Conservation (phyloP, 1,284 basidiomycete species). For the Moesziomyces aphidis region DNA sequence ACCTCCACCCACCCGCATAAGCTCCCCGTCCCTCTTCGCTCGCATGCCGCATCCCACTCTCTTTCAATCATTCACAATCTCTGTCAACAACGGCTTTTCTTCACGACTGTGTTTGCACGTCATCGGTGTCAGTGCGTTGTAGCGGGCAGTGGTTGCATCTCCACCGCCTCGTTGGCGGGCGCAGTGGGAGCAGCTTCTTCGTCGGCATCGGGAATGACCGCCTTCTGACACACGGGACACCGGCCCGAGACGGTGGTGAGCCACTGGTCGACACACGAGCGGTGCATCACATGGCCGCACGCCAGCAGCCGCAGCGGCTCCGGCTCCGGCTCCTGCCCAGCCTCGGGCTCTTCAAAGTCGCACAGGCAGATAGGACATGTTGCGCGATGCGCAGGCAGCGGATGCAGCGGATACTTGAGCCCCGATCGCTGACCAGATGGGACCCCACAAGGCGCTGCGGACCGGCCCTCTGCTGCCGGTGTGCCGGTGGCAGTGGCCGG, state of each 20-base stretch:
- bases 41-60: neutral
- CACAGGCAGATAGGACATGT: constrained; percentile 63
- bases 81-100: neutral
- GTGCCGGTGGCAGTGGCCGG: neutral
- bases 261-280: constrained; percentile 60
- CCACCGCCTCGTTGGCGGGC: neutral
- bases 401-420: constrained; percentile 53
- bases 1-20: neutral
- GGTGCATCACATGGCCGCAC: constrained; percentile 59
- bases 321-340: constrained; percentile 28
- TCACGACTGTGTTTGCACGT: too few species aligned
- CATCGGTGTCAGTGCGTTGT: too few species aligned
- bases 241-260: constrained; percentile 55
- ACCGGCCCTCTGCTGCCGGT: neutral
- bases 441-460: neutral
- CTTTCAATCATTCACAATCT: neutral
- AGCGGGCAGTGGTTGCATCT: neutral
- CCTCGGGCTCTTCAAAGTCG: constrained; percentile 50
- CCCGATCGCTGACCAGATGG: constrained; percentile 1
- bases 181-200: neutral
- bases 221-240: constrained; percentile 58
- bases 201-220: constrained; percentile 31
- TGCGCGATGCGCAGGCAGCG: constrained; percentile 55
- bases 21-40: neutral
- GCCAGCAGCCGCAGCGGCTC: constrained; percentile 53